A percentile compares a stretch with the other conserved stretches of the same genome.
Conservation (phyloP, 768 basidiomycete genomes). For the Gymnopilus junonius region DNA sequence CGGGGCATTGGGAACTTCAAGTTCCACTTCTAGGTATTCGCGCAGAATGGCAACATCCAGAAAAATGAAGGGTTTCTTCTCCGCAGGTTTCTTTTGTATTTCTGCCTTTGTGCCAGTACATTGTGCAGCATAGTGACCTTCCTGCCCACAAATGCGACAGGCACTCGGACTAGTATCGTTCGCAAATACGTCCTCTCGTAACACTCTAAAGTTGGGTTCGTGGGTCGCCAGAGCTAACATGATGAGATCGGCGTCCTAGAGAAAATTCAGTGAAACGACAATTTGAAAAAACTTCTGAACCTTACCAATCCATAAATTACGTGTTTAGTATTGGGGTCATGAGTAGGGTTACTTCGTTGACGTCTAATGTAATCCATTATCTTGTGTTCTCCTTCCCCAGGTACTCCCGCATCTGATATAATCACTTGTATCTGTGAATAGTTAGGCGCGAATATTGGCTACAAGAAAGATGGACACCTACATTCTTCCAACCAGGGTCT, state of each 20-base stretch:
- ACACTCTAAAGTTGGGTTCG: conserved; percentile 96
- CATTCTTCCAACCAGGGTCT: conserved; percentile 95
- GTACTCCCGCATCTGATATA: conserved; percentile 95
- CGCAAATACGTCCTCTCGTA: conserved; percentile 97
- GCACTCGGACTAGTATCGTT: conserved; percentile 75
- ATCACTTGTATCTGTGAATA: conserved; percentile 84
- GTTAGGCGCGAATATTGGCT: conserved; percentile 1
- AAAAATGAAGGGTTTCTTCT: conserved; percentile 98
- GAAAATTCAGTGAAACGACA: conserved; percentile 15
- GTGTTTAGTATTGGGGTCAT: conserved; percentile 94
- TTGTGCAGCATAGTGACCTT: conserved; percentile 94
- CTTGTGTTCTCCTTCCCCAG: conserved; percentile 99
- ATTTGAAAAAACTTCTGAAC: not conserved
- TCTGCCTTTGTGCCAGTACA: conserved; percentile 84
- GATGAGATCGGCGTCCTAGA: conserved; percentile 96
- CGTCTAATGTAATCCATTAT: conserved; percentile 98
- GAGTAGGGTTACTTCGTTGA: conserved; percentile 83
- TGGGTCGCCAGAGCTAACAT: conserved; percentile 98
- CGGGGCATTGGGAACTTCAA: conserved; percentile 74
- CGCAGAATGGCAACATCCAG: conserved; percentile 95
- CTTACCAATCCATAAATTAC: conserved; percentile 96
- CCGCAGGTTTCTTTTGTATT: conserved; percentile 68
- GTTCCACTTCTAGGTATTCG: conserved; percentile 97
- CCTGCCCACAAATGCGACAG: conserved; percentile 93
- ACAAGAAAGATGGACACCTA: conserved; percentile 38